Evolutionary conservation across 2,329 filamentous ascomycete species (phyloP), one percentile per base, ranked within the genome.

Genomic region (Lasiodiplodia hormozganensis): DNA sequence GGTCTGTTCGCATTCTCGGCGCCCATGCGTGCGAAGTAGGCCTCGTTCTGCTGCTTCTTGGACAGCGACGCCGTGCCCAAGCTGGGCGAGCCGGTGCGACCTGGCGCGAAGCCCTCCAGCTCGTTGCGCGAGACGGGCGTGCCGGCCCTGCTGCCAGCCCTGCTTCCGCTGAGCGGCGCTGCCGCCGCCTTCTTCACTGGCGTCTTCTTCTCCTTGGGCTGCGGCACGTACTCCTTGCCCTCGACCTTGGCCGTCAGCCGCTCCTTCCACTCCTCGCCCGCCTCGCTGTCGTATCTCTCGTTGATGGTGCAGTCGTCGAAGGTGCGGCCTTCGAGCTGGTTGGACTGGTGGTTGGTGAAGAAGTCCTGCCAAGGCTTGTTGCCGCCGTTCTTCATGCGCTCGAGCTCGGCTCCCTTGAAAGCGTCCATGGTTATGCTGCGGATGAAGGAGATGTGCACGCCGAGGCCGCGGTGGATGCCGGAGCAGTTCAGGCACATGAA

Each of bases 401-500:
- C 90, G 76, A 98, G 95, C 82, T 99, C 96, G 75, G 88, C 87
- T 72, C 89, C 88, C 81, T 99, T 99, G 85, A 99, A 98, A 68
- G 94, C 94, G 83, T 99, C 96, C 96, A 99, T 99, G 70, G 93
- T 97, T 77, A 98, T 96, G 76, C 92, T 96, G 70, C 96, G 92
- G 72, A 99, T 94, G 83, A 99, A 99, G 78, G 94, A 97, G 80
- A 99, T 97, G 85, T 99, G 96, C 43, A 99, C 96, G 70, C 96
- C 96, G 36, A 99, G 89, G 3, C 94, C 94, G 71, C 96, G 92
- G 83, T 99, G 96, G 65, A 96, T 92, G 74, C 96, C 96, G 40
- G 94, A 95, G 84, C 96, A 99, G 71, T 91, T 93, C 65, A 99
- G 89, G 82, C 96, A 99, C 86, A 99, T 97, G 85, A 99, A 99